These are phyloP conservation scores for Fusarium tuaranense DNA, from an alignment of 2,329 filamentous ascomycete genomes.

Conservation along the genomic window DNA sequence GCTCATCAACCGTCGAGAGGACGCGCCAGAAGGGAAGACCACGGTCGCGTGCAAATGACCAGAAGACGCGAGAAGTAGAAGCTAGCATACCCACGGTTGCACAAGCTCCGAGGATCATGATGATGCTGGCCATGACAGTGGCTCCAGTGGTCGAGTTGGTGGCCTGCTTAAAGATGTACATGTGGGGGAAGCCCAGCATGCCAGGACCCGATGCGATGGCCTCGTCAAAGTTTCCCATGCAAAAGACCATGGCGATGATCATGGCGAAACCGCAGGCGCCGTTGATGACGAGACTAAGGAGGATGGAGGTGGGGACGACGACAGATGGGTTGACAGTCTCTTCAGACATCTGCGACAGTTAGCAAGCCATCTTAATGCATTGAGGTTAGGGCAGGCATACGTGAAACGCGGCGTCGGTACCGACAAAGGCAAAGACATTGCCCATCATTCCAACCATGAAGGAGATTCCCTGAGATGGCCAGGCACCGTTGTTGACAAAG, in stretches of 20 bases:
- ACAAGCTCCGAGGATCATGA: constrained; percentile 61
- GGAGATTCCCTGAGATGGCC: constrained; percentile 56
- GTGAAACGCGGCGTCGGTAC: constrained; percentile 48
- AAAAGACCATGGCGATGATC: constrained; percentile 67
- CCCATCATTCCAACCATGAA: constrained; percentile 60
- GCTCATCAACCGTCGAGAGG: constrained; percentile 42
- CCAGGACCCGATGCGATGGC: constrained; percentile 59
- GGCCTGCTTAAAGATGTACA: constrained; percentile 67
- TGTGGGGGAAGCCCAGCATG: constrained; percentile 62
- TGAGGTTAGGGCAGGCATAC: constrained; percentile 19
- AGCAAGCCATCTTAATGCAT: too few species aligned
- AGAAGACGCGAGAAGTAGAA: constrained; percentile 68
- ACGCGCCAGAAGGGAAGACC: constrained; percentile 48
- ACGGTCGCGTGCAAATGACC: constrained; percentile 60
- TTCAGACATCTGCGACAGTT: constrained; percentile 53
- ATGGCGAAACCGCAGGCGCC: constrained; percentile 66
- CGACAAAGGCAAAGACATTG: constrained; percentile 52
- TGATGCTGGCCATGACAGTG: constrained; percentile 61
- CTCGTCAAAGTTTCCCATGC: constrained; percentile 59
- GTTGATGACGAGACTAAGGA: constrained; percentile 62
- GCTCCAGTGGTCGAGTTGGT: constrained; percentile 61
- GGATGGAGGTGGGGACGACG: constrained; percentile 63
- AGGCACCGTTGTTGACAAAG: constrained; percentile 58
- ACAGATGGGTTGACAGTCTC: constrained; percentile 61
- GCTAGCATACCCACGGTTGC: constrained; percentile 66